These are phyloP conservation scores for Mycena chlorophos DNA, from an alignment of 768 basidiomycete species.

Conservation along the genomic window DNA sequence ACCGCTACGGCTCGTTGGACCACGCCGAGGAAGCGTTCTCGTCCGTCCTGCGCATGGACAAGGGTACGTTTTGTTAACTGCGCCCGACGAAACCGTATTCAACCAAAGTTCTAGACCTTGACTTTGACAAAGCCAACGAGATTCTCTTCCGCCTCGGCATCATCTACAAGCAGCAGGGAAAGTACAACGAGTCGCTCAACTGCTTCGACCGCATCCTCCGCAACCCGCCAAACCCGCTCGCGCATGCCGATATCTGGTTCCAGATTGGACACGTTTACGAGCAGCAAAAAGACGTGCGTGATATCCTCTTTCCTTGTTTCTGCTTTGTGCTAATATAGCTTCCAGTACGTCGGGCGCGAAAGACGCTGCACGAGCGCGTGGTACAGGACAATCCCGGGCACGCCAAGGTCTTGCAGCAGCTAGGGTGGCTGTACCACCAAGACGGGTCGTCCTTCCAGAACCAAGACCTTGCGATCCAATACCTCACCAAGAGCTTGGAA, in stretches of 20 bases:
- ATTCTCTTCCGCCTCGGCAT: slow-evolving; percentile 97
- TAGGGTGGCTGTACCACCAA: slow-evolving; percentile 97
- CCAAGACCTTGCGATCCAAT: slow-evolving; percentile 90
- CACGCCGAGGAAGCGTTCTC: slow-evolving; percentile 99
- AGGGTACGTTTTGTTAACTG: too few species aligned
- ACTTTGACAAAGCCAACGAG: slow-evolving; percentile 98
- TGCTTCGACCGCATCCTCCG: slow-evolving; percentile 97
- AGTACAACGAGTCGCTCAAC: slow-evolving; percentile 82
- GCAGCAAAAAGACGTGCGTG: slow-evolving; percentile 88
- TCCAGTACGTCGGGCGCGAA: slow-evolving; percentile 84
- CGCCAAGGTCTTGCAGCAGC: slow-evolving; percentile 95
- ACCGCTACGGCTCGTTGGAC: slow-evolving; percentile 96
- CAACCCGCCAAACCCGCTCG: slow-evolving; percentile 92
- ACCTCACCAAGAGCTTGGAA: slow-evolving; percentile 92
- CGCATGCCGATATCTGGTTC: slow-evolving; percentile 99
- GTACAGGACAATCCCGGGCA: slow-evolving; percentile 90
- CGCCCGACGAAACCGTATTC: too few species aligned
- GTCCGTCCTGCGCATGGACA: slow-evolving; percentile 94
- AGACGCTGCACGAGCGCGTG: slow-evolving; percentile 96
- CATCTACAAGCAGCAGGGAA: slow-evolving; percentile 98
- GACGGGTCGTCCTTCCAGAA: slow-evolving; percentile 93
- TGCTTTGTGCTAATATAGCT: slow-evolving; percentile 17
- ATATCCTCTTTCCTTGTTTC: not conserved
- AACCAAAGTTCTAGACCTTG: too few species aligned
- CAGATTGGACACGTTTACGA: slow-evolving; percentile 99